Conservation (phyloP, 202 grass and related monocot genomes). For the Setaria viridis region DNA sequence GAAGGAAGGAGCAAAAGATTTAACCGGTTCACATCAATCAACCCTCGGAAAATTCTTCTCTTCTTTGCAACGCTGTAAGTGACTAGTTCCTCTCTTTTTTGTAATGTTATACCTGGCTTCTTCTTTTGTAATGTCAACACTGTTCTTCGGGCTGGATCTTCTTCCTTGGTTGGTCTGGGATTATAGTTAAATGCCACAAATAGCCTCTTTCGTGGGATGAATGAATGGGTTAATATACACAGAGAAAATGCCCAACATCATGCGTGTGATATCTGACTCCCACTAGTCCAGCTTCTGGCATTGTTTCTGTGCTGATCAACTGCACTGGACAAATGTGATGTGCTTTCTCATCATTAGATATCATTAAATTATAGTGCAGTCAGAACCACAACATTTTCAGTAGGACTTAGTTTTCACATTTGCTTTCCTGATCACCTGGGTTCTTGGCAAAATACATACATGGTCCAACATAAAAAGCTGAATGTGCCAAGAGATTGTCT, state of each 20-base stretch:
- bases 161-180: neutral
- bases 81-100: constrained; percentile 69
- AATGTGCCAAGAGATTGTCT: neutral
- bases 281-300: constrained; percentile 16
- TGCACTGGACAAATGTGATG: neutral
- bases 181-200: neutral
- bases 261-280: neutral
- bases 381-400: neutral
- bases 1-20: constrained; percentile 82
- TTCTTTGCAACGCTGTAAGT: constrained; percentile 97
- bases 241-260: neutral
- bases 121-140: neutral
- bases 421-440: neutral
- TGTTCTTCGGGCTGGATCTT: neutral
- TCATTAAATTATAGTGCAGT: neutral
- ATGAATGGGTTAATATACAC: neutral
- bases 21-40: constrained; percentile 57
- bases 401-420: neutral
- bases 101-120: constrained; percentile 52
- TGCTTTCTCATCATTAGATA: neutral
- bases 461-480: neutral
- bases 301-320: neutral
- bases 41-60: constrained; percentile 84
- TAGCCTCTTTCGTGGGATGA: neutral
- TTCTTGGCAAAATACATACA: neutral